A percentile compares a stretch with the other conserved stretches of the same genome.
Evolutionary conservation across 2,329 filamentous ascomycete genomes (phyloP).

Genomic region (Alternaria panax): DNA sequence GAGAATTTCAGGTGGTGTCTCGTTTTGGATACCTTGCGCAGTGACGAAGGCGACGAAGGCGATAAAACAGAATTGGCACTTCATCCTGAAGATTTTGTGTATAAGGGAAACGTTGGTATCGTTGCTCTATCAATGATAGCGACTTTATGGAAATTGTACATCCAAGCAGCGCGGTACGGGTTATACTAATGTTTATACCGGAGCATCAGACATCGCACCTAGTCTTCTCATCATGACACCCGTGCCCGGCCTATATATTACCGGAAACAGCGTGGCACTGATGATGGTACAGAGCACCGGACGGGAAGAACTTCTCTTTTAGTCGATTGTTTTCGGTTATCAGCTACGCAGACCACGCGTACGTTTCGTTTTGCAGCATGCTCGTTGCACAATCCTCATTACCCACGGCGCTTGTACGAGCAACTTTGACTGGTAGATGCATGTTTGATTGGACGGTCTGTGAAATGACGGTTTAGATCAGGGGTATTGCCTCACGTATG

Average conservation of each 20-base stretch:
- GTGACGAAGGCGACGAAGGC: slow-evolving; percentile 48
- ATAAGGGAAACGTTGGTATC: not conserved
- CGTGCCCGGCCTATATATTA: not conserved
- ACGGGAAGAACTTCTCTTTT: not conserved
- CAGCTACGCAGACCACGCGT: slow-evolving; percentile 1
- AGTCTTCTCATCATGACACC: not conserved
- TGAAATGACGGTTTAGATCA: not conserved
- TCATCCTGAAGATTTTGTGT: slow-evolving; percentile 29
- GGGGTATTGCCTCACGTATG: not conserved
- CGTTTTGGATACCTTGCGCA: slow-evolving; percentile 49
- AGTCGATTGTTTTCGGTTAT: not conserved
- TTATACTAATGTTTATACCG: not conserved
- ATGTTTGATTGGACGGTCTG: not conserved
- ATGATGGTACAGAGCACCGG: not conserved
- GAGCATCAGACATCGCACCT: not conserved
- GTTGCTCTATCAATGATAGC: not conserved
- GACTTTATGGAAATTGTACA: too few species aligned
- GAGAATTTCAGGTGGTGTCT: slow-evolving; percentile 46
- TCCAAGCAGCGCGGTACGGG: not conserved
- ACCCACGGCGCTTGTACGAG: not conserved
- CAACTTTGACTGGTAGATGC: not conserved
- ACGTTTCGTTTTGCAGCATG: not conserved
- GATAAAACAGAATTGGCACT: slow-evolving; percentile 35
- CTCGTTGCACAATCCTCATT: slow-evolving; percentile 6
- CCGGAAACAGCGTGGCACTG: not conserved